These are phyloP conservation scores for Gaultheria prostrata DNA, from an alignment of 148 eudicot genomes.

Conservation along the genomic window DNA sequence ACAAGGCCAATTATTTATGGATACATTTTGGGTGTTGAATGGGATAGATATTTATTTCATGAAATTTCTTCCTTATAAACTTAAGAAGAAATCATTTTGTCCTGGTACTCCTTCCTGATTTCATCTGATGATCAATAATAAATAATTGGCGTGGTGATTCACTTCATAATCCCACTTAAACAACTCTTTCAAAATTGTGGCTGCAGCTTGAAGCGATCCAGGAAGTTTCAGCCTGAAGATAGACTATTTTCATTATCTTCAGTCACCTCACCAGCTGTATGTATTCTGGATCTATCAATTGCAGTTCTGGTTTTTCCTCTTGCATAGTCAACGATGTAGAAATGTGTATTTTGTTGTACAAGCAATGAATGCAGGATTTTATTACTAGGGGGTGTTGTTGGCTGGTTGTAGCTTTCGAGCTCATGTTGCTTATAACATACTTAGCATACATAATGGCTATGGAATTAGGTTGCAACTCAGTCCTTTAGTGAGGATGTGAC, in stretches of 20 bases:
- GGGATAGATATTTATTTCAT: neutral
- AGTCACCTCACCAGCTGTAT: constrained; percentile 89
- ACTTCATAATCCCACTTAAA: neutral
- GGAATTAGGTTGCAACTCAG: neutral
- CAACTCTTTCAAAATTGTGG: constrained; percentile 14
- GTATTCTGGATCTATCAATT: constrained; percentile 24
- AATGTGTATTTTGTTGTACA: neutral
- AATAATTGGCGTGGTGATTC: neutral
- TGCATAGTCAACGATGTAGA: neutral
- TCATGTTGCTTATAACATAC: neutral
- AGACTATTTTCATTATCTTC: constrained; percentile 92
- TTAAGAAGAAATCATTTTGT: neutral
- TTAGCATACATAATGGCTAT: neutral
- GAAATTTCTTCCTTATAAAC: neutral
- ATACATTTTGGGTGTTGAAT: neutral
- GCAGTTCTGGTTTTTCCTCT: neutral
- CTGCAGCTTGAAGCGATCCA: constrained; percentile 82
- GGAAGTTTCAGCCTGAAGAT: constrained; percentile 97
- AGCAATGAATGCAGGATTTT: neutral
- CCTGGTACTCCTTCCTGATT: neutral
- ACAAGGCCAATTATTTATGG: neutral
- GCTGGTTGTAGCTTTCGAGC: neutral
- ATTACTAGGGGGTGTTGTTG: neutral
- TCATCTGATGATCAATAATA: neutral
- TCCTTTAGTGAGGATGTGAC: neutral